A percentile compares a stretch with the other conserved stretches of the same genome.
These are phyloP conservation scores for Capniomyces stellatus DNA, from an alignment of 371 early-diverging fungal genomes.

Conservation along the genomic window DNA sequence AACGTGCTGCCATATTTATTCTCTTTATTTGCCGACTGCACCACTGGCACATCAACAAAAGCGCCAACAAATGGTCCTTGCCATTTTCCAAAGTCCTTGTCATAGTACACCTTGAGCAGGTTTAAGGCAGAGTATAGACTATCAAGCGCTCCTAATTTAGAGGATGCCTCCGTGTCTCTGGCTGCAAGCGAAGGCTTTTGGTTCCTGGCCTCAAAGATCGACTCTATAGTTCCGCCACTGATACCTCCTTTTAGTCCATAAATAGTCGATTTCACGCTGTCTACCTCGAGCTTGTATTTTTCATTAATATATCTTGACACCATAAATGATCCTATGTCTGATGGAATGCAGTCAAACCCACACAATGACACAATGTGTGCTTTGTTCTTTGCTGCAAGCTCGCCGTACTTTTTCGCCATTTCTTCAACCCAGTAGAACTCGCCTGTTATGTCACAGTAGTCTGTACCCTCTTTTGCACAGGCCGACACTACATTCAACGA, in stretches of 20 bases:
- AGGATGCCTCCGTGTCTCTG: neutral
- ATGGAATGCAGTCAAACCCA: constrained; percentile 84
- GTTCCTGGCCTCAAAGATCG: constrained; percentile 11
- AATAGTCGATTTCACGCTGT: constrained; percentile 38
- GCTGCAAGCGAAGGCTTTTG: neutral
- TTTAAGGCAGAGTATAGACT: neutral
- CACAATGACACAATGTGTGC: constrained; percentile 63
- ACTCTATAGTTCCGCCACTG: constrained; percentile 41
- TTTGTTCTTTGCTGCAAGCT: constrained; percentile 39
- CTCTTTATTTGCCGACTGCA: constrained; percentile 29
- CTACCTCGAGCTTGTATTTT: constrained; percentile 28
- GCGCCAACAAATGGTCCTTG: constrained; percentile 43
- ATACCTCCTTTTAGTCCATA: constrained; percentile 27
- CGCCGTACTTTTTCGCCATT: constrained; percentile 45
- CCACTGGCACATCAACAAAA: constrained; percentile 32
- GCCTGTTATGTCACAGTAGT: constrained; percentile 87
- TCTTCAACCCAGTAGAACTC: constrained; percentile 53
- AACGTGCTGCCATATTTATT: constrained; percentile 37
- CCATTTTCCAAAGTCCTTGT: constrained; percentile 30
- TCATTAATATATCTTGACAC: constrained; percentile 30
- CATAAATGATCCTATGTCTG: constrained; percentile 50
- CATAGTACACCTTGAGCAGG: constrained; percentile 18
- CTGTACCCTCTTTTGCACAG: constrained; percentile 57
- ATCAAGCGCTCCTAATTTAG: neutral
- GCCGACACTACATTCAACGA: constrained; percentile 52